Base-by-base conservation (phyloP, 495 filamentous ascomycete genomes). In the Bombardia bombarda region DNA sequence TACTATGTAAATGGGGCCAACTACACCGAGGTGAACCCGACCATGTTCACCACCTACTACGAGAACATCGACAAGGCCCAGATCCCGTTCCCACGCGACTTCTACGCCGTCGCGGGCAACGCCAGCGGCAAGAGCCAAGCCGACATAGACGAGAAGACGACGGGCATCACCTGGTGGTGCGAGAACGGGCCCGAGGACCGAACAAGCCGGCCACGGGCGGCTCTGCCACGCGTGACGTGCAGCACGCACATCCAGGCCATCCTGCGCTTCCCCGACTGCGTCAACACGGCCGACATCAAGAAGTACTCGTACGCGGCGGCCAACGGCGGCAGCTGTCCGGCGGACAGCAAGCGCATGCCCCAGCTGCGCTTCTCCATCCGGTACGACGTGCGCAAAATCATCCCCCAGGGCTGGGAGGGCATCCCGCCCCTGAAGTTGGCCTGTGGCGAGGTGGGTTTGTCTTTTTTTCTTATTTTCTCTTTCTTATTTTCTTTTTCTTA, bases 61-160 rank as follows among this genome's bases (percentile, higher is more conserved):
- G 84, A 89, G 55, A 83, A 87, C 70, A 87, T 89, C 49, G 80
- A 85, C 56, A 86, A 86, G 63, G 84, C 84, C 60, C 86, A 87
- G 74, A 82, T 89, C 48, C 83, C 84, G 34, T 89, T 84, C 67
- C 55, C 80, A 22, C 75, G 68, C 39, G 68, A 79, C 46, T 56
- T 61, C 30, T 42, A 54, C 42, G 52, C 54, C 40, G 51, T 65
- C 1, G 62, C 62, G 7, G 62, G 62, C 32, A 65, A 65, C 32
- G 59, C 59, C 16, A 47, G 30, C 28, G 59, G 58, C 16, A 56
- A 53, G 36, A 49, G 40, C 32, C 59, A 65, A 36, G 43, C 53
- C 16, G 59, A 62, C 33, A 38, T 58, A 32, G 44, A 65, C 17
- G 62, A 66, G 34, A 56, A 60, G 19, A 38, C 58, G 47, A 59